A percentile compares a stretch with the other conserved stretches of the same genome.
phyloP scores from a whole-genome alignment of 1,284 basidiomycete species.

The Ganoderma lucidum region DNA sequence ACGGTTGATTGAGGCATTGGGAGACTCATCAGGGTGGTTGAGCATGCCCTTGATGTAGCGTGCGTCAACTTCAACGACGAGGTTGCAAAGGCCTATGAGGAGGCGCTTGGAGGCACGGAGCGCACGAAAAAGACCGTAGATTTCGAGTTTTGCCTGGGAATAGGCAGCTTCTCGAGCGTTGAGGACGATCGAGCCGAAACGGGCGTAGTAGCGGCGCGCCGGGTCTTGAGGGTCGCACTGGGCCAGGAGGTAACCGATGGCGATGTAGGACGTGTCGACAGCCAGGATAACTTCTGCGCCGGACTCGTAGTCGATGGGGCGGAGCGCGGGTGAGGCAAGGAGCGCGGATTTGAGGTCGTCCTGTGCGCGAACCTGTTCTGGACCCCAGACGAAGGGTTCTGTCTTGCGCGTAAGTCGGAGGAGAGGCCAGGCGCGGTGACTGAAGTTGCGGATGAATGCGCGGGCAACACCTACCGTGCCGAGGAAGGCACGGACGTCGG shows the following conservation, averaged over 20 bases:
- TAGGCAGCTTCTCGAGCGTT: not conserved
- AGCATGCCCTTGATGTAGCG: constrained; percentile 54
- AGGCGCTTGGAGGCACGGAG: constrained; percentile 32
- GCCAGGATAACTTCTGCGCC: not conserved
- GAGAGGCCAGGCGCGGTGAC: too few relatives aligned
- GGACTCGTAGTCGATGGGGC: too few relatives aligned
- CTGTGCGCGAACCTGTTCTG: too few relatives aligned
- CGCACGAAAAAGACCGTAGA: constrained; percentile 48
- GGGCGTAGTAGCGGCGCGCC: not conserved
- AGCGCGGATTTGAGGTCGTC: too few relatives aligned
- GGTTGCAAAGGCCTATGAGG: constrained; percentile 42
- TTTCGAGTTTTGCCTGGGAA: constrained; percentile 31
- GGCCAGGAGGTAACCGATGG: not conserved
- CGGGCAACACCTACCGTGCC: too few relatives aligned
- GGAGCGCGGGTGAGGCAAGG: too few relatives aligned
- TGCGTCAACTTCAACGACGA: constrained; percentile 49
- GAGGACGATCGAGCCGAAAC: not conserved
- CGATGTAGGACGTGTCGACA: not conserved
- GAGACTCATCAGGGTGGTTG: constrained; percentile 46
- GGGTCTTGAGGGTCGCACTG: not conserved
- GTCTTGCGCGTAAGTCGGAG: too few relatives aligned
- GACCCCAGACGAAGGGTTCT: too few relatives aligned
- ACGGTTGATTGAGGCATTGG: constrained; percentile 45
- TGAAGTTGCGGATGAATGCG: too few relatives aligned
- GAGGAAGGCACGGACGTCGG: too few relatives aligned